Conservation (phyloP, 1,284 basidiomycete genomes). For the Ustilago shanxiensis region DNA sequence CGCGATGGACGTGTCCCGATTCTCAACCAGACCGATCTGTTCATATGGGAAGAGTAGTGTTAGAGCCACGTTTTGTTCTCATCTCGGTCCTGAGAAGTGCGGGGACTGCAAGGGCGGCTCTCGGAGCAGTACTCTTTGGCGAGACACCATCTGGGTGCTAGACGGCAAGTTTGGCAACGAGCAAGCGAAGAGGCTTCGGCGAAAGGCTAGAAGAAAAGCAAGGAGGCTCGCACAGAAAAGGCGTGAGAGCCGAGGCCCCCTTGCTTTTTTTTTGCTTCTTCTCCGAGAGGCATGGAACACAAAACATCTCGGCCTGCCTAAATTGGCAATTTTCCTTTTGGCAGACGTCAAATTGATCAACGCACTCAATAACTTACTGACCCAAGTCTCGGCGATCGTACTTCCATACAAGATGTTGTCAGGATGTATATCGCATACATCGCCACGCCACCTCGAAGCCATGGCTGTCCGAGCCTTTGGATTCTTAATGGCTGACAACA, state of each 20-base stretch:
- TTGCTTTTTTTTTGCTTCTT: neutral
- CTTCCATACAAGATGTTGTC: neutral
- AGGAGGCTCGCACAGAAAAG: neutral
- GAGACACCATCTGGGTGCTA: neutral
- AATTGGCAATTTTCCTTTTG: neutral
- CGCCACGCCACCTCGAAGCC: neutral
- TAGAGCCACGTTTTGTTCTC: neutral
- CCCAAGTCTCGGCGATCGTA: too few species aligned
- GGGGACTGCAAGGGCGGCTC: neutral
- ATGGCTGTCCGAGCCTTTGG: neutral
- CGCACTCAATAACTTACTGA: neutral
- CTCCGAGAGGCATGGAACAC: conserved; percentile 1
- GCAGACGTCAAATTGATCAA: neutral
- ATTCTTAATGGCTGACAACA: neutral
- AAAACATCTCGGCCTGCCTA: neutral
- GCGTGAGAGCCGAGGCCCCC: conserved; percentile 1
- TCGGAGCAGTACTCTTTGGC: neutral
- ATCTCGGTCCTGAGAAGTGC: neutral
- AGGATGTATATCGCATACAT: neutral
- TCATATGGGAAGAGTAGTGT: neutral
- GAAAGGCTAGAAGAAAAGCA: neutral
- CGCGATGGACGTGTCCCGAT: neutral
- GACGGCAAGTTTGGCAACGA: too few species aligned
- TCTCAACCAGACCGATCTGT: neutral
- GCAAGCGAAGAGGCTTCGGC: conserved; percentile 2